Evolutionary conservation across 2,329 filamentous ascomycete species (phyloP).

Genomic region (Curvularia sp.): DNA sequence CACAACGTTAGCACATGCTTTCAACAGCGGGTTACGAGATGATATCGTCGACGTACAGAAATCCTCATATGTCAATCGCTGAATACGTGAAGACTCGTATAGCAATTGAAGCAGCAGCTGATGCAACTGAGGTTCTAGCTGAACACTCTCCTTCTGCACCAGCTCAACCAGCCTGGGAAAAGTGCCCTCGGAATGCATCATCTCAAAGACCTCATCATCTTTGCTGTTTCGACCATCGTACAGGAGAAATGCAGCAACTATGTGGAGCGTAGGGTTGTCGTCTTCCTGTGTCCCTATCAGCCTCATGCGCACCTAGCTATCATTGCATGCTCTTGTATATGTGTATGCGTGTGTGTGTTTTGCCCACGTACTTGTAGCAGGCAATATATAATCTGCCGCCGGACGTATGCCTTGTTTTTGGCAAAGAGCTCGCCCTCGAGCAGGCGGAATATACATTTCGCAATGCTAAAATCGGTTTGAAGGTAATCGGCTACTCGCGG

Average conservation of each 20-base stretch:
- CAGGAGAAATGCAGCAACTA: constrained; percentile 82
- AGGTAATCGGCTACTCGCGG: constrained; percentile 69
- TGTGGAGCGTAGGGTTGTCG: constrained; percentile 77
- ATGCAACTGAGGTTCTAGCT: constrained; percentile 75
- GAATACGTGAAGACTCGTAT: constrained; percentile 96
- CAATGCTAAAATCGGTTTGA: constrained; percentile 78
- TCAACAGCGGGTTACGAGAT: background rate
- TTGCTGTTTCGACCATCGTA: constrained; percentile 84
- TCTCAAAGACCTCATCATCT: constrained; percentile 76
- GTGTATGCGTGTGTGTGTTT: background rate
- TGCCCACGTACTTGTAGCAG: constrained; percentile 67
- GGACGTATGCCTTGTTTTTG: constrained; percentile 82
- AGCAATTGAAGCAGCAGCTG: constrained; percentile 83
- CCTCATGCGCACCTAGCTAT: background rate
- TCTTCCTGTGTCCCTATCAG: constrained; percentile 72
- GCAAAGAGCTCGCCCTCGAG: constrained; percentile 77
- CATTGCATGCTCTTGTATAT: background rate
- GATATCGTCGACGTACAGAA: constrained; percentile 64
- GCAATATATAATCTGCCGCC: constrained; percentile 90
- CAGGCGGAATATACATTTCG: constrained; percentile 79
- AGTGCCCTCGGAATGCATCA: constrained; percentile 85
- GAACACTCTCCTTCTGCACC: constrained; percentile 68
- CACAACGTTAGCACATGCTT: constrained; percentile 4
- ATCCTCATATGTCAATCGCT: constrained; percentile 78
- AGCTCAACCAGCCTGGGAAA: constrained; percentile 86